Evolutionary conservation across 2,329 filamentous ascomycete species (phyloP).

Genomic region (Lecanosticta acicola): DNA sequence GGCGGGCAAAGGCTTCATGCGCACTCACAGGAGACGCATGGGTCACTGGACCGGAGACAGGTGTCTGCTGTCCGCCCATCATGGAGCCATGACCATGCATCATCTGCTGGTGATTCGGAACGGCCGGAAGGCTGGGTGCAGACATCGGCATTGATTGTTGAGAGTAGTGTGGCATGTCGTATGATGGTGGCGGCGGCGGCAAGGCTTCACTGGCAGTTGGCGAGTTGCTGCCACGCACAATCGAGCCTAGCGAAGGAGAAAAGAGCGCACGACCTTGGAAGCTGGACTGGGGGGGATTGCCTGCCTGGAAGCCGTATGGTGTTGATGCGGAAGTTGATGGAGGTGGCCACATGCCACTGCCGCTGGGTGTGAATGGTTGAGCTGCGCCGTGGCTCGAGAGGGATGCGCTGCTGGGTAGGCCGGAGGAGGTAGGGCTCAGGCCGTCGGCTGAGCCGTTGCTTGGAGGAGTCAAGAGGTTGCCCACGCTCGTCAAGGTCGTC

Average conservation of each 20-base stretch:
- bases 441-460: conserved; percentile 56
- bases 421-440: conserved; percentile 56
- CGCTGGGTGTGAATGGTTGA: conserved; percentile 54
- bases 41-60: conserved; percentile 27
- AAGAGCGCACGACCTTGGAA: conserved; percentile 50
- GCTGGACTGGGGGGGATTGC: conserved; percentile 43
- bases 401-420: conserved; percentile 54
- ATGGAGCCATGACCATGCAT: conserved; percentile 41
- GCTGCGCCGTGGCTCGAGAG: conserved; percentile 51
- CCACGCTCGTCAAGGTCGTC: conserved; percentile 46
- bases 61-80: conserved; percentile 40
- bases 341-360: conserved; percentile 56
- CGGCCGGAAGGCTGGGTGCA: conserved; percentile 46
- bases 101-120: conserved; percentile 41
- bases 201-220: conserved; percentile 59
- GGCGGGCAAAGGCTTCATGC: conserved; percentile 53
- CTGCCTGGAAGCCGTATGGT: conserved; percentile 48
- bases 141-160: conserved; percentile 49
- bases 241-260: conserved; percentile 51
- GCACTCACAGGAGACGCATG: conserved; percentile 51
- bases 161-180: conserved; percentile 59
- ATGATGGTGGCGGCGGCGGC: conserved; percentile 60
- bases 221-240: conserved; percentile 51
- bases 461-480: conserved; percentile 58
- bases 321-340: conserved; percentile 52